Evolutionary conservation across 116 monocot species (phyloP).

Genomic region (Posidonia oceanica): DNA sequence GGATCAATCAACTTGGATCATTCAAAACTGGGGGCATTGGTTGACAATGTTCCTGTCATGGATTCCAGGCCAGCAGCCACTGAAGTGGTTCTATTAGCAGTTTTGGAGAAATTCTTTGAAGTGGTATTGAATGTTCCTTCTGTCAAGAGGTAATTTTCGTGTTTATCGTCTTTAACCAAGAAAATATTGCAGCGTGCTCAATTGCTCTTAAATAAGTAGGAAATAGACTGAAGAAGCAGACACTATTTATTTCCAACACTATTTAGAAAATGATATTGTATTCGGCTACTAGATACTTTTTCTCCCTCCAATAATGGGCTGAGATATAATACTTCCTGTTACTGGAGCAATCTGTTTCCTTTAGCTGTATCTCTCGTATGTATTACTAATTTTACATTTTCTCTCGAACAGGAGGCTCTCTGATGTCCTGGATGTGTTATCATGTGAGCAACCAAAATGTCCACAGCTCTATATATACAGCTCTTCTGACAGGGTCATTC

Average conservation of each 20-base stretch:
- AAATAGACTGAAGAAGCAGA: too few species aligned
- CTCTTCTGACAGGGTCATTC: conserved; percentile 89
- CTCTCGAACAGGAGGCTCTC: conserved; percentile 50
- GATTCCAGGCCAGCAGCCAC: conserved; percentile 35
- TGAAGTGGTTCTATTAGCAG: conserved; percentile 43
- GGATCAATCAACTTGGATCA: conserved; percentile 6
- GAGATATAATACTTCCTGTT: too few species aligned
- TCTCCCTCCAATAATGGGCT: too few species aligned
- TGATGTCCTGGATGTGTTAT: conserved; percentile 52
- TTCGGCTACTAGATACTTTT: too few species aligned
- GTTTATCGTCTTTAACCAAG: background rate
- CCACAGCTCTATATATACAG: conserved; percentile 93
- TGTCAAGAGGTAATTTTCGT: conserved; percentile 57
- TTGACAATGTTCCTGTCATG: background rate
- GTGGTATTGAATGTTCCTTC: conserved; percentile 83
- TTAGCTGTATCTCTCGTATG: too few species aligned
- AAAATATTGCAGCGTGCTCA: too few species aligned
- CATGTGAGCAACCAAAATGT: conserved; percentile 74
- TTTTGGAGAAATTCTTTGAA: conserved; percentile 79
- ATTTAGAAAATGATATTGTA: too few species aligned
- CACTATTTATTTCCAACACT: too few species aligned
- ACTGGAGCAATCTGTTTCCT: too few species aligned
- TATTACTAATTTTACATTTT: too few species aligned
- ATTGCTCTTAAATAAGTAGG: too few species aligned
- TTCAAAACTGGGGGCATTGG: background rate